Percentiles rank a stretch among this genome's conserved stretches.
Evolutionary conservation across 345 rosid species (phyloP).

Genomic region (Corchorus capsularis): DNA sequence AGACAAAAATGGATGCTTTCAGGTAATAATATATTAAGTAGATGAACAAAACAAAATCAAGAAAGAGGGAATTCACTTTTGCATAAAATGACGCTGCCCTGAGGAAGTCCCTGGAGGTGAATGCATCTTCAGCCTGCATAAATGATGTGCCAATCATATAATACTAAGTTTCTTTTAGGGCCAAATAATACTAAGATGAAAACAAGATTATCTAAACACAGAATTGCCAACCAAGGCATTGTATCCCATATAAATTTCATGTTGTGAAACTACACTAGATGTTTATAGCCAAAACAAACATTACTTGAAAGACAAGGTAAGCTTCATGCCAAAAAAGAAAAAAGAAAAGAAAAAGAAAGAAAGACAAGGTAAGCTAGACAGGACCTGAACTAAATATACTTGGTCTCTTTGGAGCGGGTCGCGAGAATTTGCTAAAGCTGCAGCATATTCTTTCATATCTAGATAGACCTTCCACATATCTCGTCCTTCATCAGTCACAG

Average conservation of each 20-base stretch:
- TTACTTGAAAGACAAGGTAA: conserved; percentile 7
- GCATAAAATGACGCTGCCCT: conserved; percentile 97
- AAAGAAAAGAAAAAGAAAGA: background rate
- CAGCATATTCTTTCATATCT: conserved; percentile 92
- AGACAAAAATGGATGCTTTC: conserved; percentile 1
- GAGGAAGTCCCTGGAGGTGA: conserved; percentile 75
- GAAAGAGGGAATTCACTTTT: conserved; percentile 51
- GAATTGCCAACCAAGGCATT: background rate
- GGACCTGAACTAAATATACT: conserved; percentile 95
- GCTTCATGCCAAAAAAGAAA: too few relatives aligned
- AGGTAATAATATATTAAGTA: conserved; percentile 5
- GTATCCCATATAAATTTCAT: background rate
- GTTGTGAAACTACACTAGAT: conserved; percentile 7
- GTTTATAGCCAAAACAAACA: conserved; percentile 7
- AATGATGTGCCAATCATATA: conserved; percentile 34
- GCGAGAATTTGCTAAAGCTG: conserved; percentile 87
- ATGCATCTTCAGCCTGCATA: conserved; percentile 95
- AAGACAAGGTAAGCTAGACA: conserved; percentile 6
- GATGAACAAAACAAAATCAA: conserved; percentile 6
- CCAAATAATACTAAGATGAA: conserved; percentile 8
- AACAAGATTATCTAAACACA: conserved; percentile 22
- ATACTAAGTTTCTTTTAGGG: background rate
- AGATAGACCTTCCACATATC: conserved; percentile 99
- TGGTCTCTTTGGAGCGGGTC: conserved; percentile 96
- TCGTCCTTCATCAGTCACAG: conserved; percentile 91